Conservation (phyloP, 1,139 yeast species). For the Scheffersomyces stambukii region DNA sequence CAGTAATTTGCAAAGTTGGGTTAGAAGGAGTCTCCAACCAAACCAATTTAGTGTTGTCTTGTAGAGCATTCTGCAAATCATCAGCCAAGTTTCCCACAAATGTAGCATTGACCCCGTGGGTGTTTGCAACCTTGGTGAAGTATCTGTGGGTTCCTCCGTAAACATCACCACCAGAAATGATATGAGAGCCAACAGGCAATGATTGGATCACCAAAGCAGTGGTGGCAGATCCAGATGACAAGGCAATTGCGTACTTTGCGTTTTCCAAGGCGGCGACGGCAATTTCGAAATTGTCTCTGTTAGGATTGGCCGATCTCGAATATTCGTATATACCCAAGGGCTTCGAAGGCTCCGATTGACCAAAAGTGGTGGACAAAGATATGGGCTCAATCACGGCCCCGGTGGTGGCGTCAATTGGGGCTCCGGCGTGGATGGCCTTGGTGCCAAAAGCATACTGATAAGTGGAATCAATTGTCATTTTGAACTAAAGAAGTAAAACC, state of each 20-base stretch:
- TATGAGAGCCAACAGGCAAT: constrained; percentile 69
- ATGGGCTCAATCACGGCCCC: constrained; percentile 90
- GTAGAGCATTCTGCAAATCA: constrained; percentile 56
- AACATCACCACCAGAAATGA: constrained; percentile 80
- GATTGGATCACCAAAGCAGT: constrained; percentile 77
- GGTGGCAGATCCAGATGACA: constrained; percentile 83
- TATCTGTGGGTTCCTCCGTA: constrained; percentile 94
- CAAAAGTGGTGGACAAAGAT: constrained; percentile 81
- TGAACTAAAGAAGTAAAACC: no score
- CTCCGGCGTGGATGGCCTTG: constrained; percentile 81
- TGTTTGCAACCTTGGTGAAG: constrained; percentile 79
- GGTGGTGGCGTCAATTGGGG: constrained; percentile 66
- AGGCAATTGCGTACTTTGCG: constrained; percentile 75
- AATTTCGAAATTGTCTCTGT: constrained; percentile 76
- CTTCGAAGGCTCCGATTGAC: constrained; percentile 70
- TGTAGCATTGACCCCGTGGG: constrained; percentile 70
- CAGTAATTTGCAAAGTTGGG: constrained; percentile 78
- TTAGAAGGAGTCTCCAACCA: constrained; percentile 92
- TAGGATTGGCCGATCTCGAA: constrained; percentile 85
- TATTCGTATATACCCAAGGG: constrained; percentile 83
- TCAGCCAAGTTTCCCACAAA: constrained; percentile 63
- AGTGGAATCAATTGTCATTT: constrained; percentile 20
- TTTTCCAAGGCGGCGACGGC: constrained; percentile 80
- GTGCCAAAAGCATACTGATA: constrained; percentile 59
- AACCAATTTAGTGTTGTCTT: constrained; percentile 64